Base-by-base conservation (phyloP, 176 grass and related monocot genomes). In the Chrysopogon serrulatus region DNA sequence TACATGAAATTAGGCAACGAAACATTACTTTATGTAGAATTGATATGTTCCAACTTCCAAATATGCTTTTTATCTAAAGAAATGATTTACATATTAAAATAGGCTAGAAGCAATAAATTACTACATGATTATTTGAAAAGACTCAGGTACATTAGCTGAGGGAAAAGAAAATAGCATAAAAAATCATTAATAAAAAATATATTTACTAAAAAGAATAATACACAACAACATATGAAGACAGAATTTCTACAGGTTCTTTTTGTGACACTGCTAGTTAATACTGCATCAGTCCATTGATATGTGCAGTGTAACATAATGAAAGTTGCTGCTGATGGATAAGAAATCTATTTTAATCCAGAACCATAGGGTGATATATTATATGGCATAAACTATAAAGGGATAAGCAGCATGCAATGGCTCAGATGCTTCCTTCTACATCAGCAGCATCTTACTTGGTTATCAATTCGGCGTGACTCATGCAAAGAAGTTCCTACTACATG, bases 401-500 rank as follows among this genome's bases (percentile, higher is more conserved):
- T 60, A 79, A 74, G 39, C 48, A 81, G 40, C 40, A 71, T 35
- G 66, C 53, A 42, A 34, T 23, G 27, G 33, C 49, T 34, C 27
- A 82, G 42, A 2, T 53, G 75, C 27, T 71, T 71, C 34, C 3
- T 75, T 59, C 10, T 63, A 78, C 28, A 66, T 80, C 49, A 83
- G 30, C 13, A 79, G 34, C 65, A 86, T 90, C 79, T 91, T 91
- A 94, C 93, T 82, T 98, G 96, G 83, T 98, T 98, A 93, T 98
- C 96, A 79, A 98, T 98, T 77, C 91, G 85, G 71, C 96, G 89
- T 17, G 96, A 98, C 70, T 98, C 96, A 79, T 98, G 96, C 73
- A 98, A 88, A 84, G 96, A 93, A 62, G 96, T 98, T 69, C 92
- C 96, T 80, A 98, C 89, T 77, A 98, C 96, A 90, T 98, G 96